phyloP scores from a whole-genome alignment of 2,329 filamentous ascomycete species.

The Tolypocladium guangdongense region DNA sequence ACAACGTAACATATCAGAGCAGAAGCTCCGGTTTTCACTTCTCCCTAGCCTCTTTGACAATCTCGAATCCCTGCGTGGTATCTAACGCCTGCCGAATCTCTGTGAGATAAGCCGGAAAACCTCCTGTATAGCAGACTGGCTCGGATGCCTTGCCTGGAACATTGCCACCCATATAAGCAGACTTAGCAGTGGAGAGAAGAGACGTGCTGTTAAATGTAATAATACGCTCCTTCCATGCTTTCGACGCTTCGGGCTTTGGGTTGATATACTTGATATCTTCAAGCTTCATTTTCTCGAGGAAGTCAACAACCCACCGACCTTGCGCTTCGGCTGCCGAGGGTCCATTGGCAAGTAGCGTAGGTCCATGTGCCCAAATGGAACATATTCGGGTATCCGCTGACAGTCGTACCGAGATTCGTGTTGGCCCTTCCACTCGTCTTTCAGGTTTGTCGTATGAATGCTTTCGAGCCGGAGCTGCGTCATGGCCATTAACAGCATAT shows the following conservation, averaged over 20 bases:
- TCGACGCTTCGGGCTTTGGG: constrained; percentile 30
- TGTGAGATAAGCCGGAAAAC: constrained; percentile 22
- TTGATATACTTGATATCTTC: constrained; percentile 39
- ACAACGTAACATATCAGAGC: not conserved
- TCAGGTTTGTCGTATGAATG: constrained; percentile 24
- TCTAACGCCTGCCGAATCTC: constrained; percentile 23
- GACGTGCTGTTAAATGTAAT: constrained; percentile 32
- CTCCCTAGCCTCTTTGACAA: constrained; percentile 6
- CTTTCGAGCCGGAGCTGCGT: constrained; percentile 33
- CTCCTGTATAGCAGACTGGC: constrained; percentile 36
- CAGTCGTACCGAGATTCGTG: constrained; percentile 33
- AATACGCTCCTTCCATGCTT: constrained; percentile 38
- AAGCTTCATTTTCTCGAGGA: constrained; percentile 35
- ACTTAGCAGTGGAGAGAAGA: constrained; percentile 36
- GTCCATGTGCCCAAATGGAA: constrained; percentile 43
- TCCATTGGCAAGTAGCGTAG: constrained; percentile 44
- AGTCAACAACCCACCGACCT: constrained; percentile 42
- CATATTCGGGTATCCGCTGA: constrained; percentile 37
- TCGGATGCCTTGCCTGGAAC: constrained; percentile 43
- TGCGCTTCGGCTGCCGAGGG: constrained; percentile 44
- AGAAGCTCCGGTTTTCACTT: not conserved
- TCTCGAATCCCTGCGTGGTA: constrained; percentile 23
- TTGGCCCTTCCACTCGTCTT: constrained; percentile 29
- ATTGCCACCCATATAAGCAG: constrained; percentile 45
- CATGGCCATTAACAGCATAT: constrained; percentile 18